Percentiles rank a stretch among this genome's conserved stretches.
Evolutionary conservation across 495 filamentous ascomycete species (phyloP).

Genomic region (Hypoxylon lienhwacheense): DNA sequence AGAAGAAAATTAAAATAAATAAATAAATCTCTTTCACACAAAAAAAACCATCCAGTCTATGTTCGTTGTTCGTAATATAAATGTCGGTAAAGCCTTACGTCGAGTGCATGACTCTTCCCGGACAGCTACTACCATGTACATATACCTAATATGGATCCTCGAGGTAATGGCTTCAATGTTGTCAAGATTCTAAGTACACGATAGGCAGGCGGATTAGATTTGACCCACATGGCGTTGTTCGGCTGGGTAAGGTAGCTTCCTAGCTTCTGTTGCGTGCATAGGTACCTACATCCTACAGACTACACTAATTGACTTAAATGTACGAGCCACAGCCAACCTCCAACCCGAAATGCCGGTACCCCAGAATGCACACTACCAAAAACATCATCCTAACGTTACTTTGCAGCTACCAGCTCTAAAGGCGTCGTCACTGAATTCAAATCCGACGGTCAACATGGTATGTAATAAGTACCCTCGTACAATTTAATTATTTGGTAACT

Average conservation of each 20-base stretch:
- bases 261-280: slow-evolving; percentile 35
- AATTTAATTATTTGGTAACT: no score
- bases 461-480: no score
- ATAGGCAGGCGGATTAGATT: slow-evolving; percentile 14
- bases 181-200: no score
- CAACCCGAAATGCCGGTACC: slow-evolving; percentile 30
- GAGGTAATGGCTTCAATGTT: no score
- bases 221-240: slow-evolving; percentile 33
- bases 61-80: not conserved
- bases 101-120: slow-evolving; percentile 12
- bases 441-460: no score
- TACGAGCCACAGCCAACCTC: slow-evolving; percentile 27
- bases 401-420: slow-evolving; percentile 20
- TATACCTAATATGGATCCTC: slow-evolving; percentile 1
- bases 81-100: not conserved
- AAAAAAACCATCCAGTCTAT: no score
- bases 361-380: slow-evolving; percentile 22
- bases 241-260: slow-evolving; percentile 33
- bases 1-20: no score
- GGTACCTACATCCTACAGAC: no score
- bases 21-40: no score
- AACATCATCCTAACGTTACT: slow-evolving; percentile 30
- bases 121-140: not conserved
- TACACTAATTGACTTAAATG: no score
- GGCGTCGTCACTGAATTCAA: not conserved